Conservation (phyloP, 164 flowering plant species). For the Macadamia integrifolia region DNA sequence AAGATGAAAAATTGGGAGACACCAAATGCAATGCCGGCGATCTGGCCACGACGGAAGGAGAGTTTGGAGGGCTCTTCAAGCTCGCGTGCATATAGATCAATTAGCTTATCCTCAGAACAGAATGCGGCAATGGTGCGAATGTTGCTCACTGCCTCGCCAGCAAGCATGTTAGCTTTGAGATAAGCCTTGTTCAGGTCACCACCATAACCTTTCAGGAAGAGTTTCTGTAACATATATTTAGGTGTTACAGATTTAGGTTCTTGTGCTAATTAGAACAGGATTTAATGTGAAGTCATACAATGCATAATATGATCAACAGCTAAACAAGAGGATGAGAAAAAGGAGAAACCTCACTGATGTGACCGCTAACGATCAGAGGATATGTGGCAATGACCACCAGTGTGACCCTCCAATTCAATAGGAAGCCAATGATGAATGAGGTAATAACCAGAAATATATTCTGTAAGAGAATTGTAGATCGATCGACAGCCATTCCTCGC, state of each 20-base stretch:
- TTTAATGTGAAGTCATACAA: too few species aligned
- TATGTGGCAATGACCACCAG: constrained; percentile 79
- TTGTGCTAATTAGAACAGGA: too few species aligned
- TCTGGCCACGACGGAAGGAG: constrained; percentile 81
- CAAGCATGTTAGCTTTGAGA: constrained; percentile 94
- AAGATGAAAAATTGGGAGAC: constrained; percentile 89
- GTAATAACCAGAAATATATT: constrained; percentile 56
- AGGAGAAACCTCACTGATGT: constrained; percentile 77
- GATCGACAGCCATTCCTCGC: constrained; percentile 73
- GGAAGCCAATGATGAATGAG: constrained; percentile 75
- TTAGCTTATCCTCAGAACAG: constrained; percentile 79
- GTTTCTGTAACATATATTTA: constrained; percentile 44
- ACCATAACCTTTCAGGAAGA: constrained; percentile 96
- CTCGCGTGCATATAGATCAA: constrained; percentile 63
- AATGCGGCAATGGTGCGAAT: constrained; percentile 94
- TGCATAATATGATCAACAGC: background rate
- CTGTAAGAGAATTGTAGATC: constrained; percentile 72
- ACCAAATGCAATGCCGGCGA: constrained; percentile 86
- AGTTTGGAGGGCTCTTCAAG: constrained; percentile 68
- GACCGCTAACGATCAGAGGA: constrained; percentile 76
- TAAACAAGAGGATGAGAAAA: background rate
- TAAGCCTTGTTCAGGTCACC: constrained; percentile 89
- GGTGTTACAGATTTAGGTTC: too few species aligned
- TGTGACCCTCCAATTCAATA: constrained; percentile 89
- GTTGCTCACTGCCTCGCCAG: constrained; percentile 94